These are phyloP conservation scores for Corchorus olitorius DNA, from an alignment of 345 rosid species.

Conservation along the genomic window DNA sequence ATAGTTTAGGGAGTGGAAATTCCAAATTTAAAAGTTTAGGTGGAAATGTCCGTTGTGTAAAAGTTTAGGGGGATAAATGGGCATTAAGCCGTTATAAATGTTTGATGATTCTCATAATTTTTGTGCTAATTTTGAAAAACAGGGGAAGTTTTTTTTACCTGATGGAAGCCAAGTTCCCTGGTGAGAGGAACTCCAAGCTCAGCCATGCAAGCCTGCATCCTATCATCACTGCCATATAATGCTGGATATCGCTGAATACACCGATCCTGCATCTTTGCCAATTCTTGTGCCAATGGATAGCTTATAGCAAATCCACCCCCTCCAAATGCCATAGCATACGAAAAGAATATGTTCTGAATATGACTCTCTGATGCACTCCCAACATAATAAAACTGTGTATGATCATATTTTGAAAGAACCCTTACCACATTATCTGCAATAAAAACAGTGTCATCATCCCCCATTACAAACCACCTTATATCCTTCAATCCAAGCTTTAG, in stretches of 20 bases:
- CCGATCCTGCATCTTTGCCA: conserved; percentile 71
- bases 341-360: conserved; percentile 73
- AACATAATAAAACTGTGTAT: conserved; percentile 61
- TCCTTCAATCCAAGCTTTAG: conserved; percentile 61
- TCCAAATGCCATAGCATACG: conserved; percentile 80
- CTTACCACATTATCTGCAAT: conserved; percentile 67
- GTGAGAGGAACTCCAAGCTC: conserved; percentile 84
- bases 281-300: conserved; percentile 62
- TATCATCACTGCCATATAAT: conserved; percentile 79
- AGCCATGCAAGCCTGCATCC: conserved; percentile 87
- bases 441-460: conserved; percentile 80
- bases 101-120: neutral
- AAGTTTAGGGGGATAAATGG: too few relatives aligned
- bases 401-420: conserved; percentile 62
- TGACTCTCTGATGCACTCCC: conserved; percentile 88
- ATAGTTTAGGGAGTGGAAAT: too few relatives aligned
- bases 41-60: too few relatives aligned
- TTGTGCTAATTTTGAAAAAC: too few relatives aligned
- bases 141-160: conserved; percentile 38
- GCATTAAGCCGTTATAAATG: too few relatives aligned
- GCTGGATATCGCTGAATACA: conserved; percentile 84
- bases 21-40: too few relatives aligned
- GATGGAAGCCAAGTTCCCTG: conserved; percentile 81
- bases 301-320: conserved; percentile 92
- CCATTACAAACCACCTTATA: conserved; percentile 86